Evolutionary conservation across 1,139 yeast species (phyloP).

Genomic region (Pichia sp.): DNA sequence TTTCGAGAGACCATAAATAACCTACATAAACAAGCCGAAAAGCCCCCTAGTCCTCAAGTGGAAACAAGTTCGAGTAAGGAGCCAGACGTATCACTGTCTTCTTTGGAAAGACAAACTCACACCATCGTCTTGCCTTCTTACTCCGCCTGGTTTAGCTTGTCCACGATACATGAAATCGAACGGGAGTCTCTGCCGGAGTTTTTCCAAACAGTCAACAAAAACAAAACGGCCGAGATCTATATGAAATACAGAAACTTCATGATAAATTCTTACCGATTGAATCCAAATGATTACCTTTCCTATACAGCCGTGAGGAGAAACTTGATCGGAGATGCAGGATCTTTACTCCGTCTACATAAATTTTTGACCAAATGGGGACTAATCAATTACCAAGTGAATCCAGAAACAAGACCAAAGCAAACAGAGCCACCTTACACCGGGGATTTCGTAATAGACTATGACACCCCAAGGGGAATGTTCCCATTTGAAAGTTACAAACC

Average conservation of each 20-base stretch:
- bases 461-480: constrained; percentile 90
- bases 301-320: constrained; percentile 94
- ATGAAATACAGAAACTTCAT: constrained; percentile 87
- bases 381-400: constrained; percentile 85
- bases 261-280: constrained; percentile 86
- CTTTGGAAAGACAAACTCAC: constrained; percentile 59
- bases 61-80: constrained; percentile 3
- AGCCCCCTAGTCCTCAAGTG: not conserved
- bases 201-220: constrained; percentile 57
- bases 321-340: constrained; percentile 93
- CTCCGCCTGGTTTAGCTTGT: constrained; percentile 83
- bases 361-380: constrained; percentile 95
- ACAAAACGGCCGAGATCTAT: constrained; percentile 87
- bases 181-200: constrained; percentile 85
- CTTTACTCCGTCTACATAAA: constrained; percentile 83
- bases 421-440: constrained; percentile 72
- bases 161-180: constrained; percentile 59
- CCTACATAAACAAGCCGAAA: not conserved
- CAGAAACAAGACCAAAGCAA: constrained; percentile 61
- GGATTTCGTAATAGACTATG: constrained; percentile 65
- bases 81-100: constrained; percentile 18
- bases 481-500: constrained; percentile 81
- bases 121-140: constrained; percentile 91
- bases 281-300: constrained; percentile 89
- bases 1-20: not conserved